phyloP scores from a whole-genome alignment of 176 grass and related monocot genomes.

The Musa beccarii region DNA sequence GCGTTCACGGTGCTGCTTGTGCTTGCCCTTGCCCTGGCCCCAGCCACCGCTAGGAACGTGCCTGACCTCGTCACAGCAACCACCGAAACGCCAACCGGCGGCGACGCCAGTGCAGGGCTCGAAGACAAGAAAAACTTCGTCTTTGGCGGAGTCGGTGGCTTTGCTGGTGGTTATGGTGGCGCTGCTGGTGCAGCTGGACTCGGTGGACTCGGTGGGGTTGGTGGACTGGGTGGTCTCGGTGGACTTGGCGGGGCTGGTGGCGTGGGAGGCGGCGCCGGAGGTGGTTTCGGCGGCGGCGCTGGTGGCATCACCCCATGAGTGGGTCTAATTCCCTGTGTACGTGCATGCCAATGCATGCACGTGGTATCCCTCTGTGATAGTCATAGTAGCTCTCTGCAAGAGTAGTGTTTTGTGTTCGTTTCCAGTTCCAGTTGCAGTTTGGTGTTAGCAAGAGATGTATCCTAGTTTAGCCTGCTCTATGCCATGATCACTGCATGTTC shows the following conservation, averaged over 20 bases:
- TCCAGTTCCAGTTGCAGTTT: not conserved
- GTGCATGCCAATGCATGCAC: too few relatives aligned
- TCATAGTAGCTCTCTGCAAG: not conserved
- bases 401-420: not conserved
- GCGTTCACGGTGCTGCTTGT: not conserved
- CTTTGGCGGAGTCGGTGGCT: not conserved
- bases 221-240: not conserved
- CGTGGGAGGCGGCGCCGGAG: too few relatives aligned
- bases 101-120: not conserved
- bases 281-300: not conserved
- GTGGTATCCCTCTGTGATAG: too few relatives aligned
- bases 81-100: not conserved
- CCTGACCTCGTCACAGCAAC: not conserved
- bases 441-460: too few relatives aligned
- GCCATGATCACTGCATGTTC: too few relatives aligned
- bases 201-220: not conserved
- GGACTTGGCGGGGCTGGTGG: not conserved
- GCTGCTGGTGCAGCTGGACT: not conserved
- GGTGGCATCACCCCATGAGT: not conserved
- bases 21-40: not conserved
- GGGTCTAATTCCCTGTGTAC: too few relatives aligned
- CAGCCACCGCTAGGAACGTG: not conserved
- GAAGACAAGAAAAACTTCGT: not conserved
- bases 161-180: not conserved
- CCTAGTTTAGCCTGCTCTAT: too few relatives aligned